Conservation (phyloP, 1,139 yeast species). For the Pichiaceae sp. region DNA sequence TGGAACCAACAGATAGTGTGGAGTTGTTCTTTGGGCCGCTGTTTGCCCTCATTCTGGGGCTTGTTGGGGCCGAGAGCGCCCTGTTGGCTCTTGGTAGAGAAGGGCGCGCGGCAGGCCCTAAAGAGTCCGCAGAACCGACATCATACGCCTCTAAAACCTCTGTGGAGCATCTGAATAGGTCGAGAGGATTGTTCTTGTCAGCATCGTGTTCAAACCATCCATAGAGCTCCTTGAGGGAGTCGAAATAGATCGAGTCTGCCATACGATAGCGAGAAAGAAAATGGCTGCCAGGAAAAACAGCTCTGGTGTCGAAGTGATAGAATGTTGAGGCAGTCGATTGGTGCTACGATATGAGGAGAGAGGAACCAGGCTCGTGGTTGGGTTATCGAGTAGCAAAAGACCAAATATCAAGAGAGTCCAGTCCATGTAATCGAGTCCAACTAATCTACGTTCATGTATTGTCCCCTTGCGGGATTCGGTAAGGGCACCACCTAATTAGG, state of each 20-base stretch:
- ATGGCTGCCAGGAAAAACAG: no score
- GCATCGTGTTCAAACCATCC: slow-evolving; percentile 10
- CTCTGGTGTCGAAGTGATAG: no score
- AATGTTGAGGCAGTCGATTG: no score
- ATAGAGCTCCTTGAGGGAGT: slow-evolving; percentile 9
- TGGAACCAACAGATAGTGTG: background rate
- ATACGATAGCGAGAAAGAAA: no score
- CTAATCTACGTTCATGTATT: no score
- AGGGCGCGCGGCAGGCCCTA: background rate
- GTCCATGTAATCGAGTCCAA: no score
- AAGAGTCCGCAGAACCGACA: background rate
- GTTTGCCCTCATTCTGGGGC: background rate
- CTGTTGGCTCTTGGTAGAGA: background rate
- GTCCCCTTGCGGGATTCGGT: no score
- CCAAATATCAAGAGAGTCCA: no score
- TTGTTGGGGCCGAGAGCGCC: background rate
- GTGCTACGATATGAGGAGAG: no score
- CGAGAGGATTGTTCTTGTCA: slow-evolving; percentile 3
- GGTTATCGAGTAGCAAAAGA: no score
- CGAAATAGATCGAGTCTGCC: slow-evolving; percentile 7
- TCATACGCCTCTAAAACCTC: slow-evolving; percentile 9
- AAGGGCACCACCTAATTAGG: no score
- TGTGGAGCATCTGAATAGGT: slow-evolving; percentile 8
- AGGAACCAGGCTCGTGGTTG: no score
- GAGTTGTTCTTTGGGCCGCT: background rate